A percentile compares a stretch with the other conserved stretches of the same genome.
Conservation (phyloP, 2,329 filamentous ascomycete genomes). For the Cladosporium sp. region DNA sequence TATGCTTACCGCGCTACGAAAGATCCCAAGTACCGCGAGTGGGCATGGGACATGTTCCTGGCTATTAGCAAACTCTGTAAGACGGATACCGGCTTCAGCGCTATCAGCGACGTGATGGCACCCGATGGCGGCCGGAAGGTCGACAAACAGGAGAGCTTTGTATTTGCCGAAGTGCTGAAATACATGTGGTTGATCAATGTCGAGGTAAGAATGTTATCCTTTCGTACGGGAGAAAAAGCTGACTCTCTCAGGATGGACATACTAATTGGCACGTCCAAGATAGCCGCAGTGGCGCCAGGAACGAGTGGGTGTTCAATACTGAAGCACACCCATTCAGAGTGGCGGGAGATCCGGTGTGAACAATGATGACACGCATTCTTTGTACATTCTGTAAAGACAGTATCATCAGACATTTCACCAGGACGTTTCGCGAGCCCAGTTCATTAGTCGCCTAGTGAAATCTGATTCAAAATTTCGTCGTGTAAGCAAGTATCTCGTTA, state of each 20-base stretch:
- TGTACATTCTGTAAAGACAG: neutral
- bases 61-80: slow-evolving; percentile 21
- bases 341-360: slow-evolving; percentile 14
- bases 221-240: neutral
- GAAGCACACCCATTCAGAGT: slow-evolving; percentile 29
- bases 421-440: too few relatives aligned
- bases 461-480: too few relatives aligned
- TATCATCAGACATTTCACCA: too few relatives aligned
- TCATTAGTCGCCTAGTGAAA: too few relatives aligned
- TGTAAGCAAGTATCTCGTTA: too few relatives aligned
- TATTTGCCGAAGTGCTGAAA: slow-evolving; percentile 26
- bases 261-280: slow-evolving; percentile 18
- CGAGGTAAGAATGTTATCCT: slow-evolving; percentile 18
- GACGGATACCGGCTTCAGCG: slow-evolving; percentile 24
- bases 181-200: slow-evolving; percentile 25
- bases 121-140: slow-evolving; percentile 19
- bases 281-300: slow-evolving; percentile 18
- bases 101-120: slow-evolving; percentile 22
- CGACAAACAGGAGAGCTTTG: slow-evolving; percentile 22
- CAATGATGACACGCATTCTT: neutral
- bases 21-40: slow-evolving; percentile 27
- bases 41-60: slow-evolving; percentile 24
- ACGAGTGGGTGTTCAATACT: slow-evolving; percentile 30
- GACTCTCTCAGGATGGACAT: slow-evolving; percentile 13
- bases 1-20: slow-evolving; percentile 28